A percentile compares a stretch with the other conserved stretches of the same genome.
These are phyloP conservation scores for Pleoardoris graminearum DNA, from an alignment of 2,329 filamentous ascomycete species.

Conservation along the genomic window DNA sequence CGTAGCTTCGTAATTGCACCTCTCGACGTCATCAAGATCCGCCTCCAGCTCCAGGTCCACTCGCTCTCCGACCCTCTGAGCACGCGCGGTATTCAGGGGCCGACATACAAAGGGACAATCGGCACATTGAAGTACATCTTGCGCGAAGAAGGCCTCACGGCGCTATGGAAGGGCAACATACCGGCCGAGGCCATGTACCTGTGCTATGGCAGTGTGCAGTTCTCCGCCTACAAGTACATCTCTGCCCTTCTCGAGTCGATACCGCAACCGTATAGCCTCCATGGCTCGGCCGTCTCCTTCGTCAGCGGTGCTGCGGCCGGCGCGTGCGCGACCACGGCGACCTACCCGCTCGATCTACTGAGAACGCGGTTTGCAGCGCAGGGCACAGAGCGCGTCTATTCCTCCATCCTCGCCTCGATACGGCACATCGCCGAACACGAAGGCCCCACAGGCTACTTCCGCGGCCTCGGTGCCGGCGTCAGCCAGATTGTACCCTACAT, in stretches of 20 bases:
- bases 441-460: constrained; percentile 80
- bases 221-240: constrained; percentile 79
- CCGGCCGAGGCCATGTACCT: constrained; percentile 94
- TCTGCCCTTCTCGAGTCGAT: constrained; percentile 67
- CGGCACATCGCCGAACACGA: constrained; percentile 74
- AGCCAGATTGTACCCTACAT: constrained; percentile 93
- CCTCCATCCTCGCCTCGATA: constrained; percentile 69
- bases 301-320: constrained; percentile 81
- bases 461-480: constrained; percentile 78
- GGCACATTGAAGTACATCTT: constrained; percentile 77
- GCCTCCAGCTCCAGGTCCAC: constrained; percentile 89
- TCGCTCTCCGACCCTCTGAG: constrained; percentile 74
- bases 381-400: constrained; percentile 78
- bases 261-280: constrained; percentile 54
- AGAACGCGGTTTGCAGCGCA: constrained; percentile 97
- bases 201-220: constrained; percentile 86
- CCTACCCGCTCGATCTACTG: constrained; percentile 91
- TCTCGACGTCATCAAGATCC: constrained; percentile 97
- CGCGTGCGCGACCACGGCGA: constrained; percentile 76
- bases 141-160: constrained; percentile 76
- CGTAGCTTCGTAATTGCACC: constrained; percentile 94
- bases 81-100: constrained; percentile 53
- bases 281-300: constrained; percentile 75
- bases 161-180: constrained; percentile 96
- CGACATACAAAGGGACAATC: constrained; percentile 72